phyloP scores from a whole-genome alignment of 768 basidiomycete species.

The Tylopilus intermedius region DNA sequence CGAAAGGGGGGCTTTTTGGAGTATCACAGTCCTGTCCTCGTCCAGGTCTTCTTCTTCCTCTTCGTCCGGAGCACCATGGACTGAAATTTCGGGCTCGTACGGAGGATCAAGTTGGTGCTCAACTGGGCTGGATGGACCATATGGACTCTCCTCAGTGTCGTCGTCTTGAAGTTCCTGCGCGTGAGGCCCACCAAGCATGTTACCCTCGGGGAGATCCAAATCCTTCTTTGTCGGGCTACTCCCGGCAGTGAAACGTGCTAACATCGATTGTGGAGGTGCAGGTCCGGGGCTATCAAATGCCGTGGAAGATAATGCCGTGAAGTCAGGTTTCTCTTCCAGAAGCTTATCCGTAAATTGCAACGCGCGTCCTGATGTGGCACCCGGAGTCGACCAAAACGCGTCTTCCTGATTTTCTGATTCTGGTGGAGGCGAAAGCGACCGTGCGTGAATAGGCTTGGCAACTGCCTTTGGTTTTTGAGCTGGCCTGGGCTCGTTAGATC shows the following conservation, averaged over 20 bases:
- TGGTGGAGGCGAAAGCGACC: constrained; percentile 16
- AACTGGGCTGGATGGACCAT: constrained; percentile 14
- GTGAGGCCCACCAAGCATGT: constrained; percentile 6
- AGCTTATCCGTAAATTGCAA: constrained; percentile 61
- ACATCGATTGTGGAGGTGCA: constrained; percentile 27
- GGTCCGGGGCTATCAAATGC: constrained; percentile 45
- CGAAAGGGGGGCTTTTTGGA: constrained; percentile 17
- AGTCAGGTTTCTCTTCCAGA: constrained; percentile 58
- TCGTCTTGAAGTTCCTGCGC: not conserved
- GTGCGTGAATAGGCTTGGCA: constrained; percentile 12
- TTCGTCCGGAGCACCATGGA: not conserved
- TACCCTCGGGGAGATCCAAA: constrained; percentile 1
- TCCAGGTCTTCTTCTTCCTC: constrained; percentile 21
- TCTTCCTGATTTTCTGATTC: constrained; percentile 43
- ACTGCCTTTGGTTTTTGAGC: constrained; percentile 8
- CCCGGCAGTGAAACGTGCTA: constrained; percentile 21
- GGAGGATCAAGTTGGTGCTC: constrained; percentile 10
- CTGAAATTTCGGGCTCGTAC: not conserved
- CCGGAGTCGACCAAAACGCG: constrained; percentile 61
- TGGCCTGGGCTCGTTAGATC: constrained; percentile 16
- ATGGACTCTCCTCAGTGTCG: not conserved
- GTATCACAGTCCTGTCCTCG: constrained; percentile 30
- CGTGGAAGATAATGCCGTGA: constrained; percentile 44
- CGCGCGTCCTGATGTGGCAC: constrained; percentile 42
- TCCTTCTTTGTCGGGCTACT: constrained; percentile 8